Percentiles rank a stretch among this genome's conserved stretches.
phyloP scores from a whole-genome alignment of 345 rosid species.

The thale cress (Arabidopsis thaliana) region TAIR10.1 NC_003070.9:28698501-28699000 shows the following conservation, averaged over 20 bases:
- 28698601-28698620: background rate
- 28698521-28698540: constrained; percentile 19
- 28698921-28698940: no score
- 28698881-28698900: background rate
- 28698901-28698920: background rate
- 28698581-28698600: constrained; percentile 20
- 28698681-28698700: constrained; percentile 25
- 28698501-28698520: constrained; percentile 43
- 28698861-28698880: background rate
- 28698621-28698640: background rate
- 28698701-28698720: constrained; percentile 6
- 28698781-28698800: constrained; percentile 16
- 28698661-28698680: constrained; percentile 25
- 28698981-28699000: no score
- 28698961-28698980: no score
- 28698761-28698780: no score
- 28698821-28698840: constrained; percentile 2
- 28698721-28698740: background rate
- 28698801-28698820: constrained; percentile 12
- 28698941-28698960: no score
- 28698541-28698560: constrained; percentile 35
- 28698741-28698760: background rate
- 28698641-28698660: constrained; percentile 37
- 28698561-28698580: constrained; percentile 8
- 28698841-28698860: background rate